A percentile compares a stretch with the other conserved stretches of the same genome.
Evolutionary conservation across 495 filamentous ascomycete genomes (phyloP).

Genomic region (Aspergillus egyptiacus): DNA sequence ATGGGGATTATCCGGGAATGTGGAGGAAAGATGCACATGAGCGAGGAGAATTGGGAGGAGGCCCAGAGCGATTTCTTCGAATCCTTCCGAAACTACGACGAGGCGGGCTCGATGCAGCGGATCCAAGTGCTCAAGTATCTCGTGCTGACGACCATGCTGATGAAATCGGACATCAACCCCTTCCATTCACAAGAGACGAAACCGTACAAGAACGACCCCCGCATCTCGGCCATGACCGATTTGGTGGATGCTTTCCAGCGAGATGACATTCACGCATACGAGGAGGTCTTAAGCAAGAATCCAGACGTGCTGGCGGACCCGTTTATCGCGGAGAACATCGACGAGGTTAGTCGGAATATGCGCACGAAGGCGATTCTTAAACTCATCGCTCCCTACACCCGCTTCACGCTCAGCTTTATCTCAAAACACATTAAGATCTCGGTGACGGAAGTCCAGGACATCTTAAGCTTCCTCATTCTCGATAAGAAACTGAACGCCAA

Average conservation of each 20-base stretch:
- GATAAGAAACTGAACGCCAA: slow-evolving; percentile 79
- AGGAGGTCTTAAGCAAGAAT: slow-evolving; percentile 79
- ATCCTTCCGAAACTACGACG: slow-evolving; percentile 97
- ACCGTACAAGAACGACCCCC: slow-evolving; percentile 91
- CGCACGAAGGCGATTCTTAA: slow-evolving; percentile 92
- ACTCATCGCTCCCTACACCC: slow-evolving; percentile 89
- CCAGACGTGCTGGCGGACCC: slow-evolving; percentile 84
- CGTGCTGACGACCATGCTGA: slow-evolving; percentile 93
- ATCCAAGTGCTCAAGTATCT: slow-evolving; percentile 98
- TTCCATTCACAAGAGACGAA: slow-evolving; percentile 99
- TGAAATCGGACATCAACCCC: slow-evolving; percentile 99
- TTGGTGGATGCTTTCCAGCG: slow-evolving; percentile 94
- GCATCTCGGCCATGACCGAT: slow-evolving; percentile 94
- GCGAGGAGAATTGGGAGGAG: slow-evolving; percentile 97
- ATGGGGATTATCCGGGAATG: slow-evolving; percentile 99
- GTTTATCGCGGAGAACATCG: slow-evolving; percentile 98
- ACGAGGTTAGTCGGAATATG: slow-evolving; percentile 97
- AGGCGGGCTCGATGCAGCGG: slow-evolving; percentile 89
- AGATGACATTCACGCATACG: slow-evolving; percentile 90
- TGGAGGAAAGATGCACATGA: slow-evolving; percentile 99
- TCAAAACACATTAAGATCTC: slow-evolving; percentile 80
- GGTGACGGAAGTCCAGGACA: slow-evolving; percentile 82
- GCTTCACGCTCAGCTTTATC: slow-evolving; percentile 81
- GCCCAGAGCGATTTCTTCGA: slow-evolving; percentile 98
- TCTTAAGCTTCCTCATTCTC: slow-evolving; percentile 85